Evolutionary conservation across 208 protist genomes (phyloP).

Genomic region (Lotmaria passim): DNA sequence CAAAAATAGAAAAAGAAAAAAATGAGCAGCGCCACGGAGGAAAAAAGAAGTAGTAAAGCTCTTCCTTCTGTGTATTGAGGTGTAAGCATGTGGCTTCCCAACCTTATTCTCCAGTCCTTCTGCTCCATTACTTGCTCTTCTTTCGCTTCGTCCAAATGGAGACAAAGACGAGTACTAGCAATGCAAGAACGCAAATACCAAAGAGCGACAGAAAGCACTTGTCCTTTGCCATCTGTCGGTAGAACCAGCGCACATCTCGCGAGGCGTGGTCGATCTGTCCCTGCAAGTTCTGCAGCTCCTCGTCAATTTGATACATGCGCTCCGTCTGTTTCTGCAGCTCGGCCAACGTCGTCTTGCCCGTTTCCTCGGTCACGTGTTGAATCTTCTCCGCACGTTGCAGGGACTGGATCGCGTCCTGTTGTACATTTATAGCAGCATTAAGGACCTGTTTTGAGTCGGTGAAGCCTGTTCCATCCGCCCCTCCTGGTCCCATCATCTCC

Average conservation of each 20-base stretch:
- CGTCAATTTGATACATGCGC: slow-evolving; percentile 83
- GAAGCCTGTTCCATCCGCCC: slow-evolving; percentile 68
- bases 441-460: slow-evolving; percentile 75
- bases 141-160: slow-evolving; percentile 75
- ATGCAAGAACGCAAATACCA: slow-evolving; percentile 58
- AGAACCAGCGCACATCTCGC: slow-evolving; percentile 81
- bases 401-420: slow-evolving; percentile 77
- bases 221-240: slow-evolving; percentile 73
- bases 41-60: too few species aligned
- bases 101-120: too few species aligned
- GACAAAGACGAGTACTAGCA: slow-evolving; percentile 79
- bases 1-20: not conserved
- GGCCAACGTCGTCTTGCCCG: slow-evolving; percentile 60
- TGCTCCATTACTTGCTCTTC: slow-evolving; percentile 20
- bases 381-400: slow-evolving; percentile 74
- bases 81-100: too few species aligned
- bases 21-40: not conserved
- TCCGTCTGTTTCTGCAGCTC: slow-evolving; percentile 76
- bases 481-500: slow-evolving; percentile 74
- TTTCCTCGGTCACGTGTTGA: slow-evolving; percentile 76
- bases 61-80: too few species aligned
- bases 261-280: slow-evolving; percentile 74
- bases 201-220: slow-evolving; percentile 82
- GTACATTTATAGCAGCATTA: slow-evolving; percentile 65
- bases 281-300: slow-evolving; percentile 77